These are phyloP conservation scores for Coemansia sp. DNA, from an alignment of 192 early-diverging fungal genomes.

Conservation along the genomic window DNA sequence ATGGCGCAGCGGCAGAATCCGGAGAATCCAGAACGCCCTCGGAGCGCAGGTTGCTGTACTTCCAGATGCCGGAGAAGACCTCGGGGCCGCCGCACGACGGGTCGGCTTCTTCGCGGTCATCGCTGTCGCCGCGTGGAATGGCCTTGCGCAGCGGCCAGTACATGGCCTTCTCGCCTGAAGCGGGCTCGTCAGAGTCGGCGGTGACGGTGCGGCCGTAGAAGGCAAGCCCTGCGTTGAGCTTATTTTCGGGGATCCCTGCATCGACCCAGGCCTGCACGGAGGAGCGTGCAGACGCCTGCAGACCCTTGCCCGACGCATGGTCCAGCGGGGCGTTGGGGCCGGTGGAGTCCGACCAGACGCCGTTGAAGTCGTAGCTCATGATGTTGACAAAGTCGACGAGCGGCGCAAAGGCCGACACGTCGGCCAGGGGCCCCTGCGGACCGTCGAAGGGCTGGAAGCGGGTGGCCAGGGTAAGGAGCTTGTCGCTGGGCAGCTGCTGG, in stretches of 20 bases:
- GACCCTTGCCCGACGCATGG: constrained; percentile 26
- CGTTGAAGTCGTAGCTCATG: constrained; percentile 70
- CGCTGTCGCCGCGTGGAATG: constrained; percentile 60
- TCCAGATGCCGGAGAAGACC: constrained; percentile 66
- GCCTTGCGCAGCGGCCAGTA: constrained; percentile 35
- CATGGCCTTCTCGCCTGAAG: constrained; percentile 21
- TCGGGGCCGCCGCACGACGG: constrained; percentile 42
- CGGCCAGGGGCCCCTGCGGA: constrained; percentile 48
- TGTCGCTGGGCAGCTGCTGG: constrained; percentile 32
- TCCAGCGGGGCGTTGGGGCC: constrained; percentile 65
- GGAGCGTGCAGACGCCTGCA: constrained; percentile 43
- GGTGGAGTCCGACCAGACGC: constrained; percentile 60
- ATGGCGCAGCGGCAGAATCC: constrained; percentile 56
- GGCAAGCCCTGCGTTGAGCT: constrained; percentile 61
- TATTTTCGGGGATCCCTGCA: constrained; percentile 60
- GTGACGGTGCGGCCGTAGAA: constrained; percentile 65
- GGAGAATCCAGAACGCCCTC: constrained; percentile 53
- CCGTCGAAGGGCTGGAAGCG: constrained; percentile 63
- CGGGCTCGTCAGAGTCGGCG: constrained; percentile 25
- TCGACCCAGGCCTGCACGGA: constrained; percentile 58
- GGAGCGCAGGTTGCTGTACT: constrained; percentile 61
- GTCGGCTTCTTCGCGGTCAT: constrained; percentile 49
- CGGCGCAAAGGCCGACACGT: constrained; percentile 61
- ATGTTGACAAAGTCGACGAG: constrained; percentile 66
- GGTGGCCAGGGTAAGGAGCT: constrained; percentile 66